Base-by-base conservation (phyloP, 2,329 filamentous ascomycete genomes). In the Diaporthe sp. region DNA sequence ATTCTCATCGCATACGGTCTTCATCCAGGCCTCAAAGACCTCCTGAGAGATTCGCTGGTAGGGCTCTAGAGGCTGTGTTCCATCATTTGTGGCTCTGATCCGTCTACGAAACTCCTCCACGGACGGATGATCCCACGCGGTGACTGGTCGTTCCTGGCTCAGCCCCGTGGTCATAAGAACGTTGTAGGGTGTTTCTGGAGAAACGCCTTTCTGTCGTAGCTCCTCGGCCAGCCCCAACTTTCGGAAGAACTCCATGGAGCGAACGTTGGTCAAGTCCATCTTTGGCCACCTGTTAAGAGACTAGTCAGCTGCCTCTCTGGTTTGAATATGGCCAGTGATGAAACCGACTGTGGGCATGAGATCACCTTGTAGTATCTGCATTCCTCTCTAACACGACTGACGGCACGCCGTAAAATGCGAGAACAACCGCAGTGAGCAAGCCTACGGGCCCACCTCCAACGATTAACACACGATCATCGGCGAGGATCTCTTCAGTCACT, bases 221-320 rank as follows among this genome's bases (percentile, higher is more conserved):
- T 76, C 77, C 32, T 82, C 77, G 1, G 79, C 79, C 17, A 83
- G 51, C 0, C 80, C 81, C 15, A 83, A 69, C 19, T 76, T 71
- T 3, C 77, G 76, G 10, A 83, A 78, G 1, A 84, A 58, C 71
- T 84, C 83, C 83, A 85, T 84, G 17, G 77, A 79, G 2, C 82
- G 78, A 19, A 68, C 76, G 72, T 84, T 84, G 1, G 81, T 83
- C 12, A 81, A 53, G 66, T 84, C 83, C 82, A 84, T 83, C 75
- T 84, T 85, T 0, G 83, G 82, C 81, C 82, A 84, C 17, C 39
- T 42, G 15, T 19, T 42, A 42, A 42, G 19, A 17, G 4, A 42
- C 2, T 19, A 17, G 39, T 42, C 15, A 42, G 39, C 39, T 42
- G 39, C 1, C 13, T 39, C 19, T 6, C 3, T 17, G 15, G 5